Evolutionary conservation across 2,329 filamentous ascomycete species (phyloP).

Genomic region (Penicillium sp.): DNA sequence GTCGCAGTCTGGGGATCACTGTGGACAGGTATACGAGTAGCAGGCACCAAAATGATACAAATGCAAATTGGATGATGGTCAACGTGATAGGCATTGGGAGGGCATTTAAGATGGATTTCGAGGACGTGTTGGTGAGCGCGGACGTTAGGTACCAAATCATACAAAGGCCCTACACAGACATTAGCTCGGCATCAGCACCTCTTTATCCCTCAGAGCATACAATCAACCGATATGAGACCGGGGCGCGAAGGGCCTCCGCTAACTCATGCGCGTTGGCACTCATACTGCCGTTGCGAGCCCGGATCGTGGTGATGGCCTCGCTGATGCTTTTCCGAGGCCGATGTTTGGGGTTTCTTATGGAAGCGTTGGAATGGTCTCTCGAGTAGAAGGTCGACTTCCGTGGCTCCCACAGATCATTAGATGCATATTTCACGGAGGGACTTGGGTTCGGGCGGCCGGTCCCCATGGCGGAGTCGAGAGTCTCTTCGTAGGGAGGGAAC

Average conservation of each 20-base stretch:
- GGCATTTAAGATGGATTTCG: constrained; percentile 91
- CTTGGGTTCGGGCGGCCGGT: constrained; percentile 24
- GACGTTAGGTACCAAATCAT: constrained; percentile 93
- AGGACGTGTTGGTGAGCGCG: constrained; percentile 94
- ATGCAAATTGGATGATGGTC: constrained; percentile 88
- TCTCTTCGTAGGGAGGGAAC: constrained; percentile 45
- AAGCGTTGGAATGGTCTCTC: constrained; percentile 42
- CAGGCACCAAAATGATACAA: constrained; percentile 86
- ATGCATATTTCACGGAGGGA: constrained; percentile 32
- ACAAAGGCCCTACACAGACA: constrained; percentile 67
- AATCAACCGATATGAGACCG: constrained; percentile 82
- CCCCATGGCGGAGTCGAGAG: constrained; percentile 29
- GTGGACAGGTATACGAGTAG: constrained; percentile 73
- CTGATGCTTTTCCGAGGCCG: constrained; percentile 80
- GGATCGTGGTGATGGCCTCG: constrained; percentile 82
- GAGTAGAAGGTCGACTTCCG: constrained; percentile 54
- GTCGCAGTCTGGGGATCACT: constrained; percentile 68
- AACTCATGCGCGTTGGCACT: constrained; percentile 92
- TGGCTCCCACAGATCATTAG: constrained; percentile 60
- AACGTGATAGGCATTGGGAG: constrained; percentile 88
- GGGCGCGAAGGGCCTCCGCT: constrained; percentile 84
- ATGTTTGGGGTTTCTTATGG: constrained; percentile 51
- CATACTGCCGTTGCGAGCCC: constrained; percentile 77
- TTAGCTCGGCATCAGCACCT: constrained; percentile 48
- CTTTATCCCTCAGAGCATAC: constrained; percentile 53